Base-by-base conservation (phyloP, 805 yeast species). In the Metschnikowia shivogae region DNA sequence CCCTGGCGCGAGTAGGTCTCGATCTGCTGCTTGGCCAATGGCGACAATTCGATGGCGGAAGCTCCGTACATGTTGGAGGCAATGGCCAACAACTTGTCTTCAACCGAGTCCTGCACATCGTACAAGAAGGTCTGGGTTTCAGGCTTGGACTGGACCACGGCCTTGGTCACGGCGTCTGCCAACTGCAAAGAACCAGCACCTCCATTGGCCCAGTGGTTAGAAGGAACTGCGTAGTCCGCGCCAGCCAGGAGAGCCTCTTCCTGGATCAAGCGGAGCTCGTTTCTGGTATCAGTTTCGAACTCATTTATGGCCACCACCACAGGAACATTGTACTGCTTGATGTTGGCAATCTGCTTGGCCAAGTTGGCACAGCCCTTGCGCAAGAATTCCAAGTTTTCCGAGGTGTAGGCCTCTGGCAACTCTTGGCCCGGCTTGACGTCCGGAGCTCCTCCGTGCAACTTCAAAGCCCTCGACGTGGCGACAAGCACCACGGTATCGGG, bases 401-500 rank as follows among this genome's bases (percentile, higher is more conserved):
- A 75, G 36, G 79, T 70, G 70, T 92, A 92, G 58, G 79, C 97
- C 31, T 72, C 74, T 30, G 98, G 96, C 57, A 92, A 76, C 33
- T 89, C 77, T 56, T 81, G 85, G 48, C 97, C 98, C 13, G 98
- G 96, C 61, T 88, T 88, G 49, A 92, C 97, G 57, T 88, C 96
- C 13, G 97, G 90, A 40, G 95, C 98, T 52, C 97, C 98, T 49
- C 98, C 98, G 63, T 92, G 98, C 45, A 88, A 81, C 69, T 92
- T 92, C 67, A 92, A 80, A n/a, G 98, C 98, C 62, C 97, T 78
- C 3, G 92, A 93, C 29, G 98, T 92, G 32, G 97, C 97, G 47
- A 92, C 98, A 57, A 92, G 80, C 36, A 92, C 96, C 45, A 92
- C 92, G 33, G 86, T 86, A 63, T 90, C 95, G 32, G 98, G 98